Evolutionary conservation across 495 filamentous ascomycete genomes (phyloP), one percentile per base, ranked within the genome.

Genomic region (Aspergillus sparsus): DNA sequence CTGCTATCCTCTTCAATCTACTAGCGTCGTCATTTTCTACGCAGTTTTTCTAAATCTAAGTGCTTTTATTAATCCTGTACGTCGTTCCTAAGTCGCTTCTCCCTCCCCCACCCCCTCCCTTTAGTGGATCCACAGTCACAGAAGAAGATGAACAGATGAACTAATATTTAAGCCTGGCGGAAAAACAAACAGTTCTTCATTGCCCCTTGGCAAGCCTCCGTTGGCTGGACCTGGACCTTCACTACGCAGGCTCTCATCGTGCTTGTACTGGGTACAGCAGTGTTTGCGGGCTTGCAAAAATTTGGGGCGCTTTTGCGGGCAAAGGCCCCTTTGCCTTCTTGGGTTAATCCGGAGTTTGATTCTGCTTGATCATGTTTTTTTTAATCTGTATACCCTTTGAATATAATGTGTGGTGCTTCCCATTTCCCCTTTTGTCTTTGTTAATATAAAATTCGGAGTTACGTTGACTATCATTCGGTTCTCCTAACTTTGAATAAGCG

Each of bases 21-120:
- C 84, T 66, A 79, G 78, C 46, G 74, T 85, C 21, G 79, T 87
- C 13, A 84, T 80, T 6, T 87, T 86, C 66, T 87, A 87, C 58
- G 74, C 81, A 3, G 83, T 87, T 3, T 71, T 85, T 32, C 74
- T 87, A n/a, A 87, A 87, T 55, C 56, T 85, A 27, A 74, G 70
- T 39, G 79, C 79, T 5, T 82, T 82, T 53, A 68, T 73, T 16
- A 77, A 77, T 41, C 77, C 77, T 13, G 76, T 79, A 63, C 55
- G 68, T 27, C 21, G 21, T 73, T 49, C 3, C 32, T 7, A 13
- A 6, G 10, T 9, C 3, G 9, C 3, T 58, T 6, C n/a, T 32
- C 31, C 6, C 39, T 7, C 7, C 8, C 32, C 5, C 52, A 50
- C 16, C 32, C 7, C 18, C 16, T 27, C 21, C 21, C 21, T 27